These are phyloP conservation scores for Penicillium sp. DNA, from an alignment of 2,329 filamentous ascomycete genomes.

Conservation along the genomic window DNA sequence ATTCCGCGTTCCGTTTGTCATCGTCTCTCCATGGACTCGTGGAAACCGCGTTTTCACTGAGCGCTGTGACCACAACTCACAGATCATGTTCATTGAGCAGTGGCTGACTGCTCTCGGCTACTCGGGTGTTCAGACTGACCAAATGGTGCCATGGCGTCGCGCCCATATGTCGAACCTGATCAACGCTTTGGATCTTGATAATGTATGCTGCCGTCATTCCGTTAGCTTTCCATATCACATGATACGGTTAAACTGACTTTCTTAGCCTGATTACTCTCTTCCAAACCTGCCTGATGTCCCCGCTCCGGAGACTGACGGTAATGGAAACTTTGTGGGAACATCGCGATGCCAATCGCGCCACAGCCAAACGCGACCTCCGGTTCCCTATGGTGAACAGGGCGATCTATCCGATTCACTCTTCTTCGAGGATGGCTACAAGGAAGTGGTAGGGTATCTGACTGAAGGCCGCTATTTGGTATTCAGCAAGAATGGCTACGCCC, in stretches of 20 bases:
- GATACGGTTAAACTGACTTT: conserved; percentile 4
- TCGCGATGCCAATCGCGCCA: conserved; percentile 50
- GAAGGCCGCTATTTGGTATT: conserved; percentile 61
- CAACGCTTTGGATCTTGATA: conserved; percentile 52
- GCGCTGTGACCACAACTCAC: conserved; percentile 60
- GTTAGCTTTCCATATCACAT: background rate
- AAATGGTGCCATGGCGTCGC: conserved; percentile 54
- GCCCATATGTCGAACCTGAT: conserved; percentile 55
- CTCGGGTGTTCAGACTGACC: conserved; percentile 42
- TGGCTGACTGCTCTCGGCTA: conserved; percentile 51
- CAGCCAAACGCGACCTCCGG: conserved; percentile 43
- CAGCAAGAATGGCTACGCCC: conserved; percentile 50
- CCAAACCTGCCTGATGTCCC: conserved; percentile 52
- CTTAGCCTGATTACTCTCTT: conserved; percentile 53
- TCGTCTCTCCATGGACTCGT: conserved; percentile 61
- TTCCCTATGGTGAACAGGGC: conserved; percentile 54
- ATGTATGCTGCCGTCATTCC: conserved; percentile 26
- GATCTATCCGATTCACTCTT: conserved; percentile 38
- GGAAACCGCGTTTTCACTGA: conserved; percentile 60
- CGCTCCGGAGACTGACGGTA: conserved; percentile 47
- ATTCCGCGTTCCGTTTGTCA: conserved; percentile 59
- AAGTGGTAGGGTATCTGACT: conserved; percentile 56
- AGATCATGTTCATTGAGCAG: conserved; percentile 59
- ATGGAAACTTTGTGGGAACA: conserved; percentile 53
- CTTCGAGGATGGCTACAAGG: conserved; percentile 61